Evolutionary conservation across 495 filamentous ascomycete species (phyloP).

Genomic region (Clavariopsis aquatica): DNA sequence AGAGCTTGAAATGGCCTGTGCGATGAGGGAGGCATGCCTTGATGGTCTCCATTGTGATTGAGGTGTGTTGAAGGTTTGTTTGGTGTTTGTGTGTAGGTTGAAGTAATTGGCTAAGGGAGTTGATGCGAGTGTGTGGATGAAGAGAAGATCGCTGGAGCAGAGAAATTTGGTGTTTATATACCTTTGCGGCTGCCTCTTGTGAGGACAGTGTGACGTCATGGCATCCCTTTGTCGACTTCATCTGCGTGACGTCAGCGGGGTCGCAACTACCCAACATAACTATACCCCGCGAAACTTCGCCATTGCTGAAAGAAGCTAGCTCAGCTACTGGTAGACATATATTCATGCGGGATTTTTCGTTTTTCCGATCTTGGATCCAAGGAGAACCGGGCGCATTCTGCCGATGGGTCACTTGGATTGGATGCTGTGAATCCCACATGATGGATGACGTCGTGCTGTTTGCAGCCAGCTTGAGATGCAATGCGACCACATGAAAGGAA

Average conservation of each 20-base stretch:
- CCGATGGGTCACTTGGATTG: neutral
- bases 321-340: neutral
- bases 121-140: neutral
- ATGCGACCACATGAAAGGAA: too few species aligned
- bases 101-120: neutral
- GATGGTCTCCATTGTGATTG: slow-evolving; percentile 1
- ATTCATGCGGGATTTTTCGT: neutral
- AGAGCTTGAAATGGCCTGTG: neutral
- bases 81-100: neutral
- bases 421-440: neutral
- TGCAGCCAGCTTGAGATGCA: neutral
- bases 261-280: neutral
- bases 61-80: neutral
- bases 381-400: neutral
- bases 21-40: neutral
- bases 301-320: neutral
- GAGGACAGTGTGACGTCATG: neutral
- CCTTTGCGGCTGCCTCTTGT: neutral
- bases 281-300: neutral
- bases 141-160: neutral
- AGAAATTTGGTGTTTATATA: neutral
- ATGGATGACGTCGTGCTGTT: neutral
- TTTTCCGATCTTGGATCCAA: neutral
- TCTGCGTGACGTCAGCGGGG: neutral
- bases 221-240: neutral